Base-by-base conservation (phyloP, 768 basidiomycete species). In the Rhizopogon rudus region DNA sequence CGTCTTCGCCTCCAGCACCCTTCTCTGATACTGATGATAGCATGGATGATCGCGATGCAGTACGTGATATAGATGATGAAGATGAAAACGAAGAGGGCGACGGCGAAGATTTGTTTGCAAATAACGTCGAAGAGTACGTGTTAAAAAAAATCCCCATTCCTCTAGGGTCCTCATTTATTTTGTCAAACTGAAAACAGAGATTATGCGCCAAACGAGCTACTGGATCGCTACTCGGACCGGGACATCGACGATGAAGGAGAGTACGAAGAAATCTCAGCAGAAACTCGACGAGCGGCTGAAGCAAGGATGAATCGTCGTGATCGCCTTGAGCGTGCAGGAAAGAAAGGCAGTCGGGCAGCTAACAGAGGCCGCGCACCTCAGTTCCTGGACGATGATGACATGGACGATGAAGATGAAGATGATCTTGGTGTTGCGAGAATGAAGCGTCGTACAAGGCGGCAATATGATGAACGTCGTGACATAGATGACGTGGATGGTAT, bases 391-490 rank as follows among this genome's bases (percentile, higher is more conserved):
- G 89, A 83, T 55, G 90, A 92, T 57, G 90, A 90, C 57, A 76
- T 82, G 70, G 88, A 87, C 41, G 89, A 87, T 45, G 88, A 83
- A 42, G 87, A 86, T 53, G 89, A 83, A 46, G 83, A 78, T 41
- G 89, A 82, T 73, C 60, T 83, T 73, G 73, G 81, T 72, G 56
- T 88, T 17, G 77, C 80, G 14, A 86, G 83, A 40, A 89, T 93
- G 80, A 90, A 87, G 58, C 77, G 82, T 43, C 82, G 96, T 40
- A 87, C 92, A 5, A 81, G 97, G 64, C 81, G 91, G 63, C 89
- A 94, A 63, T 98, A 98, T 58, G 97, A 99, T 65, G 97, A 99
- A 72, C 80, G 91, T 51, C 81, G 84, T 60, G 91, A 93, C 67
- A 70, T 89, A 37, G 96, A 98, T 67, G 95, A 98, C 73, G 77